Evolutionary conservation across 441 rosid genomes (phyloP).

Genomic region (Pelargonium cotyledonis): DNA sequence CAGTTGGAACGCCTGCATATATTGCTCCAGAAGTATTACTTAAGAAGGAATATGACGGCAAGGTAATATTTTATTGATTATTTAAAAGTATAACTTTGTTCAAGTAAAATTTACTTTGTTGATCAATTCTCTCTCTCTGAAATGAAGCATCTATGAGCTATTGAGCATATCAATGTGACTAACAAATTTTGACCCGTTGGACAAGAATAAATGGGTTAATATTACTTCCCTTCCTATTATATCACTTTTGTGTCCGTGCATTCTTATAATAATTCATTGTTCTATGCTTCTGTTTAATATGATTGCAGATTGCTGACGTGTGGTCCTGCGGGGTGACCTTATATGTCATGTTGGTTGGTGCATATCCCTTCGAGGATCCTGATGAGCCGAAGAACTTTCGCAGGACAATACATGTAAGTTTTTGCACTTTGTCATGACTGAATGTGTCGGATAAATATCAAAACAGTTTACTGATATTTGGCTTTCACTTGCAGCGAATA

Average conservation of each 20-base stretch:
- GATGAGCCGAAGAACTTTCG: slow-evolving; percentile 91
- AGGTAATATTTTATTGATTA: slow-evolving; percentile 39
- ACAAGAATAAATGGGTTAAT: not conserved
- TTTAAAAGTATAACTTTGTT: too few species aligned
- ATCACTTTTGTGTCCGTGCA: slow-evolving; percentile 4
- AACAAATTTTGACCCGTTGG: too few species aligned
- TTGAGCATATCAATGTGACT: too few species aligned
- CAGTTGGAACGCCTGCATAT: slow-evolving; percentile 98
- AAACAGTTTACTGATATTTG: not conserved
- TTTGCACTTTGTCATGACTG: slow-evolving; percentile 8
- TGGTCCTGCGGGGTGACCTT: slow-evolving; percentile 99
- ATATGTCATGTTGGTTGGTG: slow-evolving; percentile 94
- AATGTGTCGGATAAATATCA: not conserved
- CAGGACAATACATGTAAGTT: slow-evolving; percentile 73
- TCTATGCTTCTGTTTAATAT: slow-evolving; percentile 11
- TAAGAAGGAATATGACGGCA: slow-evolving; percentile 95
- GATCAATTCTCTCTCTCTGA: too few species aligned
- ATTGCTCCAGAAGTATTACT: slow-evolving; percentile 96
- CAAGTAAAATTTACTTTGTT: too few species aligned
- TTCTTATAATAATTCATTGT: not conserved
- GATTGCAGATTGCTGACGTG: slow-evolving; percentile 84
- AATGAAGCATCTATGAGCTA: too few species aligned
- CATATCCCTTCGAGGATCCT: slow-evolving; percentile 97
- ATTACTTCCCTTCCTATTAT: not conserved
- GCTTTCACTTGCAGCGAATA: slow-evolving; percentile 59